phyloP scores from a whole-genome alignment of 2,329 filamentous ascomycete species.

The Tolypocladium paradoxum region DNA sequence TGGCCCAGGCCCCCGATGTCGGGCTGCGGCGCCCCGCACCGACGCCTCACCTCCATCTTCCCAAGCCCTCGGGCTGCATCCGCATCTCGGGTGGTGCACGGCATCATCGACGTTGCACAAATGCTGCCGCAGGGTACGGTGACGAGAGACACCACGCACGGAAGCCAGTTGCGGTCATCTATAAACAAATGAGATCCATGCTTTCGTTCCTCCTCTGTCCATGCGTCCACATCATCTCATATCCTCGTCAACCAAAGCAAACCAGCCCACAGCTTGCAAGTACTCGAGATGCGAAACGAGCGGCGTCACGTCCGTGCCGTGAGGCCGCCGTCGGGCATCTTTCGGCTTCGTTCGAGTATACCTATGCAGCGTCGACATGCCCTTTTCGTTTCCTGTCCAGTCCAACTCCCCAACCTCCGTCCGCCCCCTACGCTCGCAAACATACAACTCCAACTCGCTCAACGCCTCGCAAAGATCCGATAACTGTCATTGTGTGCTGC shows the following conservation, averaged over 20 bases:
- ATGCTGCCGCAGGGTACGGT: no score
- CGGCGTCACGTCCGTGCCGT: not conserved
- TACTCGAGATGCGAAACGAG: not conserved
- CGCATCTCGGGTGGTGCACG: not conserved
- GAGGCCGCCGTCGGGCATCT: not conserved
- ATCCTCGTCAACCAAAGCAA: not conserved
- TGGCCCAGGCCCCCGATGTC: no score
- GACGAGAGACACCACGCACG: no score
- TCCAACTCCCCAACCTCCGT: not conserved
- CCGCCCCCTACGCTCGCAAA: not conserved
- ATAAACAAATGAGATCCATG: not conserved
- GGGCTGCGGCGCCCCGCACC: constrained; percentile 3
- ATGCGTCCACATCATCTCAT: not conserved
- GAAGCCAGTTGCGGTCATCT: not conserved
- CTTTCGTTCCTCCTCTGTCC: not conserved
- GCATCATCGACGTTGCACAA: no score
- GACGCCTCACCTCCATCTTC: not conserved
- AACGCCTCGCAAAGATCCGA: constrained; percentile 3
- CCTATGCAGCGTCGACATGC: not conserved
- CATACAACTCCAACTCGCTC: not conserved
- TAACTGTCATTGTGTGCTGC: not conserved
- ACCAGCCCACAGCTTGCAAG: not conserved
- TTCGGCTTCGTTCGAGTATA: not conserved
- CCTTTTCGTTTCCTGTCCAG: not conserved
- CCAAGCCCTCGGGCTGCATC: not conserved